Percentiles rank a stretch among this genome's conserved stretches.
These are phyloP conservation scores for Senna siamea DNA, from an alignment of 306 rosid genomes.

Conservation along the genomic window DNA sequence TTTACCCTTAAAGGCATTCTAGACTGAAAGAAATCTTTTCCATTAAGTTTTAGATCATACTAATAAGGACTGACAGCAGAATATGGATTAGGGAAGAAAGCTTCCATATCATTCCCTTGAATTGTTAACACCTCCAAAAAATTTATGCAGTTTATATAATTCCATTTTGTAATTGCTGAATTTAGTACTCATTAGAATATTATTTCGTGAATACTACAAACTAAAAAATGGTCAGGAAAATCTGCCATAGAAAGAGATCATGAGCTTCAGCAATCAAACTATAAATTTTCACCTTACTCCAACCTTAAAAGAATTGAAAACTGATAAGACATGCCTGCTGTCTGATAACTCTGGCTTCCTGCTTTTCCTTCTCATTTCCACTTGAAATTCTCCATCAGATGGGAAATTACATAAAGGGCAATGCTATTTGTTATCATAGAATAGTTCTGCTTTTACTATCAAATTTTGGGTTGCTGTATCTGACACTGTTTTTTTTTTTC, in stretches of 20 bases:
- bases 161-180: too few species aligned
- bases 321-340: neutral
- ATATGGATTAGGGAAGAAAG: neutral
- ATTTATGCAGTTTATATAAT: too few species aligned
- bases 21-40: too few species aligned
- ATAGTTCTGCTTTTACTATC: slow-evolving; percentile 9
- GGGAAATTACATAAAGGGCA: neutral
- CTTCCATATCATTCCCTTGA: neutral
- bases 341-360: neutral
- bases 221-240: too few species aligned
- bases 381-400: slow-evolving; percentile 1
- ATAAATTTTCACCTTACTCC: neutral
- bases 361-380: neutral
- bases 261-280: neutral
- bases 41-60: too few species aligned
- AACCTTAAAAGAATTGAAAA: neutral
- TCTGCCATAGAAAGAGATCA: neutral
- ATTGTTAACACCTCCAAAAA: too few species aligned
- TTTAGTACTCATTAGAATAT: too few species aligned
- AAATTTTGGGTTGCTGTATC: slow-evolving; percentile 30
- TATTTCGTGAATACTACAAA: too few species aligned
- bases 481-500: neutral
- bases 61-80: neutral
- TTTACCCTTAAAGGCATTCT: neutral
- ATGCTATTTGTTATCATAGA: neutral